These are phyloP conservation scores for Aotearoamyces nothofagi DNA, from an alignment of 2,329 filamentous ascomycete species.

Conservation along the genomic window DNA sequence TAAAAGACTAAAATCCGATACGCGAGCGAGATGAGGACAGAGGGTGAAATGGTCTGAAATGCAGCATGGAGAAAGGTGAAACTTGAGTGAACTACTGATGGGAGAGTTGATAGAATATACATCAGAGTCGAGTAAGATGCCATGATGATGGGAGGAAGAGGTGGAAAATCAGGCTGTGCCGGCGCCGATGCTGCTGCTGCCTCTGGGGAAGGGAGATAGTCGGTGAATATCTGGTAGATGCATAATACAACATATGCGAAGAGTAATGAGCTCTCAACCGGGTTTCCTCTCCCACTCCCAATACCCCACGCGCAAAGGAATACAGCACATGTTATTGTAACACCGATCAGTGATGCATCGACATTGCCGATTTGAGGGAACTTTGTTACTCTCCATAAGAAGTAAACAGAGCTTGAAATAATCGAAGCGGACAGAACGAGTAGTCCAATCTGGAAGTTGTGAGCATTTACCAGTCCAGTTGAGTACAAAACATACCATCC, in stretches of 20 bases:
- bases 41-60: conserved; percentile 89
- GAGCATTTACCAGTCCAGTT: conserved; percentile 3
- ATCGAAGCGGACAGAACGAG: conserved; percentile 79
- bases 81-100: conserved; percentile 66
- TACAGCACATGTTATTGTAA: conserved; percentile 80
- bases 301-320: conserved; percentile 93
- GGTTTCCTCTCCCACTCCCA: conserved; percentile 82
- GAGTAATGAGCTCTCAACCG: conserved; percentile 84
- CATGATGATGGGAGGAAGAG: conserved; percentile 96
- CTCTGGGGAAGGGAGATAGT: conserved; percentile 74
- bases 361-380: conserved; percentile 89
- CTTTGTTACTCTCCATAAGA: conserved; percentile 85
- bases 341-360: conserved; percentile 83
- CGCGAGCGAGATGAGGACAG: conserved; percentile 84
- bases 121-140: conserved; percentile 89
- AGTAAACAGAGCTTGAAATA: conserved; percentile 88
- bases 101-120: conserved; percentile 70
- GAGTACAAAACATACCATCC: conserved; percentile 56
- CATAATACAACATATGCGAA: conserved; percentile 98
- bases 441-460: conserved; percentile 54
- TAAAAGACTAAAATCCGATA: conserved; percentile 95
- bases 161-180: conserved; percentile 76
- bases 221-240: conserved; percentile 98
- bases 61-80: conserved; percentile 82
- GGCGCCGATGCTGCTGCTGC: conserved; percentile 36